These are phyloP conservation scores for Coniochaeta ligniaria DNA, from an alignment of 2,329 filamentous ascomycete genomes.

Conservation along the genomic window DNA sequence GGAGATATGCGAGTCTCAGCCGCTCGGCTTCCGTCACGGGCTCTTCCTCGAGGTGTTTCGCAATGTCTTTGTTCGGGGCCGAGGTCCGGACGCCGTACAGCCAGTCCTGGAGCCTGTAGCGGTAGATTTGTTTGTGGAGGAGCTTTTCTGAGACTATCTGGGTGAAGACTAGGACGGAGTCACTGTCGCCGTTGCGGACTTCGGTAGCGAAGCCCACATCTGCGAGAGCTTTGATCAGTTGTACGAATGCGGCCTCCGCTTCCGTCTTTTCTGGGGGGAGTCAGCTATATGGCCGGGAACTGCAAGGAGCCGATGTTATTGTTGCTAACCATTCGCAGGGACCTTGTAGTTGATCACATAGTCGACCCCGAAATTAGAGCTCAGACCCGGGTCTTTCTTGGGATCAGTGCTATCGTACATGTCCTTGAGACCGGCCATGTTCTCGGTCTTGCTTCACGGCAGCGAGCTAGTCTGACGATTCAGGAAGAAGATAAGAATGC, in stretches of 20 bases:
- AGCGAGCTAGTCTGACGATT: not conserved
- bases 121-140: constrained; percentile 74
- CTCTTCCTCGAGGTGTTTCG: constrained; percentile 60
- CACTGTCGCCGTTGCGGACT: constrained; percentile 71
- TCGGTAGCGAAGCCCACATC: constrained; percentile 79
- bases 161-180: constrained; percentile 75
- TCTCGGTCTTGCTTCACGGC: not conserved
- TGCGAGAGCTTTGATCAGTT: constrained; percentile 68
- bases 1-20: constrained; percentile 77
- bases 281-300: not conserved
- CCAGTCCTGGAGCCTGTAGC: constrained; percentile 88
- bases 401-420: constrained; percentile 1
- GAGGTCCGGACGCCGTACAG: constrained; percentile 77
- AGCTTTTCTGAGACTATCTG: constrained; percentile 69
- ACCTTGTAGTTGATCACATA: constrained; percentile 19
- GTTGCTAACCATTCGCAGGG: constrained; percentile 7
- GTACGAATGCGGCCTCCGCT: constrained; percentile 69
- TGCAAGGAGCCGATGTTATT: not conserved
- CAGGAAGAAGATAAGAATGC: not conserved
- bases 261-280: constrained; percentile 50
- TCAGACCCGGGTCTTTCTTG: not conserved
- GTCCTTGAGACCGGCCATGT: not conserved
- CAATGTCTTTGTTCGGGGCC: constrained; percentile 67
- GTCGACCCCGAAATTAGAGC: constrained; percentile 12
- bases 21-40: constrained; percentile 84